phyloP scores from a whole-genome alignment of 176 grass and related monocot species.

The Microstegium vimineum region DNA sequence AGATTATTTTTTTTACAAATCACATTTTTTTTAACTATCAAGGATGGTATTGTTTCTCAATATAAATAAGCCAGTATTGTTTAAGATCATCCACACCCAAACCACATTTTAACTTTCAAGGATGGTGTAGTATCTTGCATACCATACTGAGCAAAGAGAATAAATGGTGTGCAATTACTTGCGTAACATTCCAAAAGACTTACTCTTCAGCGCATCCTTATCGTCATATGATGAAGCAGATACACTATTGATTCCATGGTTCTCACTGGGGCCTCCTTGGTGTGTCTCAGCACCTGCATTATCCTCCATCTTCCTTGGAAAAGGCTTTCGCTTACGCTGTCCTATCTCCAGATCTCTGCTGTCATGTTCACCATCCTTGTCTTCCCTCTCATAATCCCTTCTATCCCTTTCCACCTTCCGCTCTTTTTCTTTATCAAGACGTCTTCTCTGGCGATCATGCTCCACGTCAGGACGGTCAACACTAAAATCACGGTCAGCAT shows the following conservation, averaged over 20 bases:
- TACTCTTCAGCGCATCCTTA: slow-evolving; percentile 91
- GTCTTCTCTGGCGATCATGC: slow-evolving; percentile 77
- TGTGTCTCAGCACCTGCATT: slow-evolving; percentile 43
- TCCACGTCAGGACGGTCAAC: slow-evolving; percentile 86
- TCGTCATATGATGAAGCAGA: slow-evolving; percentile 82
- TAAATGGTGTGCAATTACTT: neutral
- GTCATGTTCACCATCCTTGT: slow-evolving; percentile 84
- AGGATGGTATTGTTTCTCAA: neutral
- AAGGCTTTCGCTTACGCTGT: slow-evolving; percentile 49
- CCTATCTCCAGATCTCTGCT: slow-evolving; percentile 58
- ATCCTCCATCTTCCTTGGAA: slow-evolving; percentile 46
- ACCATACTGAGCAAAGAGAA: neutral
- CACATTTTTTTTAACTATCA: neutral
- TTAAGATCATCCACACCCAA: neutral
- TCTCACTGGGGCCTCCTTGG: slow-evolving; percentile 42
- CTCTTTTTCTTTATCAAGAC: slow-evolving; percentile 77
- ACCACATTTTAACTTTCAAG: neutral
- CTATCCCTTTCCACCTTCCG: slow-evolving; percentile 76
- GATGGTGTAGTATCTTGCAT: neutral
- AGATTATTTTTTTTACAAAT: neutral
- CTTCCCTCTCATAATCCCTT: slow-evolving; percentile 80
- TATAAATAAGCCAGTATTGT: neutral
- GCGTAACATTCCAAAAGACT: slow-evolving; percentile 28
- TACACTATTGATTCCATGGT: slow-evolving; percentile 51
- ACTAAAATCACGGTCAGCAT: slow-evolving; percentile 72